Evolutionary conservation across 108 stramenopile genomes (phyloP).

Genomic region (Cyclotella atomus): DNA sequence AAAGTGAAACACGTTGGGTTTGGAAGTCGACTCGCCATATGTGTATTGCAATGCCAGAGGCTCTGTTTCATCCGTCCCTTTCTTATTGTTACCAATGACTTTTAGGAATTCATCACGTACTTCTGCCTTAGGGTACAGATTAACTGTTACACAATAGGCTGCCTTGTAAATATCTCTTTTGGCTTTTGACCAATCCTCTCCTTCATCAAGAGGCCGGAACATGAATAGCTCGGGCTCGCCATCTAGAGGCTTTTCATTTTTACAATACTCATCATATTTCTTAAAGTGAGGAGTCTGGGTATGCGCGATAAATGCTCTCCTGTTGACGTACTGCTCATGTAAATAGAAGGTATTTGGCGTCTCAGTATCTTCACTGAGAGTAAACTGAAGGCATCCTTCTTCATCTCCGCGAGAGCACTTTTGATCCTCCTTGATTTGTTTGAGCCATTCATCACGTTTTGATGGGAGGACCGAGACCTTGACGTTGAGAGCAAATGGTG

Average conservation of each 20-base stretch:
- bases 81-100: constrained; percentile 52
- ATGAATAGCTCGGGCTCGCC: constrained; percentile 12
- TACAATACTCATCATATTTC: constrained; percentile 29
- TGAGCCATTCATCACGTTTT: constrained; percentile 34
- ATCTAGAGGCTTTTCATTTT: constrained; percentile 15
- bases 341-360: constrained; percentile 48
- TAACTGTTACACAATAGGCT: constrained; percentile 49
- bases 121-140: constrained; percentile 42
- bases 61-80: constrained; percentile 46
- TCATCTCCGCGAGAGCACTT: constrained; percentile 33
- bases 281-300: constrained; percentile 35
- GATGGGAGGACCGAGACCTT: not conserved
- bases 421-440: constrained; percentile 47
- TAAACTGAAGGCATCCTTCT: constrained; percentile 48
- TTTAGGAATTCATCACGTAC: constrained; percentile 52
- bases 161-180: not conserved
- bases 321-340: constrained; percentile 47
- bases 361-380: constrained; percentile 39
- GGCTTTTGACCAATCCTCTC: not conserved
- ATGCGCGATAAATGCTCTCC: constrained; percentile 38
- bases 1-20: constrained; percentile 52
- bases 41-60: constrained; percentile 53
- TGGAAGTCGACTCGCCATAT: constrained; percentile 37
- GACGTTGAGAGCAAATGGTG: not conserved
- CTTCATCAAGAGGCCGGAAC: constrained; percentile 4